phyloP scores from a whole-genome alignment of 2,329 filamentous ascomycete species.

The Truncatella angustata region DNA sequence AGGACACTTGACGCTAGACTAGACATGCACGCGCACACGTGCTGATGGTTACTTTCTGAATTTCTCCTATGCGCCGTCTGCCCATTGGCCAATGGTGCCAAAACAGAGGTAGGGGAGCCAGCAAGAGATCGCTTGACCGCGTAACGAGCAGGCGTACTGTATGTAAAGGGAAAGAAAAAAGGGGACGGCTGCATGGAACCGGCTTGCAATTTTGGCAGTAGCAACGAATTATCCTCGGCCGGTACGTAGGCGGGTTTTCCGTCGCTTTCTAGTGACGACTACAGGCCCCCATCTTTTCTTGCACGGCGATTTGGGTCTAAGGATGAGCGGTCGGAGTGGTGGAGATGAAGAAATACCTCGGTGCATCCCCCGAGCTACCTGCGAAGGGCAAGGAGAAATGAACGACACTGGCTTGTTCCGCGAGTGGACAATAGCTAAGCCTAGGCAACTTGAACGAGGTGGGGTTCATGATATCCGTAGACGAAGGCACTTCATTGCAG shows the following conservation, averaged over 20 bases:
- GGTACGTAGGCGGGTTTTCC: neutral
- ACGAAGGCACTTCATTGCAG: no score
- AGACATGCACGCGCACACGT: neutral
- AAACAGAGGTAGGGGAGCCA: neutral
- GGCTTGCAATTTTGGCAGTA: neutral
- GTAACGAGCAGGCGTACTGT: neutral
- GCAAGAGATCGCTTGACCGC: conserved; percentile 4
- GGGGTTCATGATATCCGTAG: no score
- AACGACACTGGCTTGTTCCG: no score
- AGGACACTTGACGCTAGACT: no score
- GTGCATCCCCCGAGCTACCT: neutral
- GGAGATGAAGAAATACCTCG: conserved; percentile 2
- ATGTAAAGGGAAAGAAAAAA: no score
- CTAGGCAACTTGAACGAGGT: no score
- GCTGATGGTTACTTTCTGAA: neutral
- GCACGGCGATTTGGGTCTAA: conserved; percentile 2
- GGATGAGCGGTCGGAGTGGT: conserved; percentile 5
- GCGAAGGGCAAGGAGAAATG: neutral
- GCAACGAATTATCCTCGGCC: neutral
- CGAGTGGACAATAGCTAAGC: no score
- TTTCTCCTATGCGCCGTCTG: neutral
- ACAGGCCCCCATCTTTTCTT: conserved; percentile 2
- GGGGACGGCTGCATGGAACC: conserved; percentile 4
- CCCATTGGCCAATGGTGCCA: neutral
- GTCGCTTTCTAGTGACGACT: conserved; percentile 1